phyloP scores from a whole-genome alignment of 2,329 filamentous ascomycete species.

The Pyrenophora graminea region DNA sequence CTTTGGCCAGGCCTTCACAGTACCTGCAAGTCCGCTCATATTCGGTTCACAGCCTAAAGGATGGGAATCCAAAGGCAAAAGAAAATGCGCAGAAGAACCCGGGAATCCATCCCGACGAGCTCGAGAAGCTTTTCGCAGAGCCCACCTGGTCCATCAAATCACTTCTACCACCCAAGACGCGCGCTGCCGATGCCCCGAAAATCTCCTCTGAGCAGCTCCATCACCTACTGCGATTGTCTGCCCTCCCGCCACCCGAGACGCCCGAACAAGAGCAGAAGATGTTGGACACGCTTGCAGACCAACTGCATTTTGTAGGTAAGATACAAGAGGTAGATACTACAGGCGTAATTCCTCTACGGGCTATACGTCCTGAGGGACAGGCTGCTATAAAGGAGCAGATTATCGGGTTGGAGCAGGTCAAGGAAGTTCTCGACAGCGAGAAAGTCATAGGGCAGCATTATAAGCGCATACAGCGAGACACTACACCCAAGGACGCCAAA shows the following conservation, averaged over 20 bases:
- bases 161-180: conserved; percentile 61
- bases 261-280: conserved; percentile 69
- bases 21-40: conserved; percentile 12
- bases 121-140: conserved; percentile 59
- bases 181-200: conserved; percentile 36
- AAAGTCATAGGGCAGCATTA: conserved; percentile 60
- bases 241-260: conserved; percentile 73
- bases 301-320: conserved; percentile 87
- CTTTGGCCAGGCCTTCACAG: conserved; percentile 1
- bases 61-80: neutral
- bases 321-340: conserved; percentile 79
- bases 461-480: conserved; percentile 55
- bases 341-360: conserved; percentile 72
- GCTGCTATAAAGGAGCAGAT: conserved; percentile 60
- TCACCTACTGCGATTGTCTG: conserved; percentile 87
- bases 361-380: conserved; percentile 78
- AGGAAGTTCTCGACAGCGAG: conserved; percentile 63
- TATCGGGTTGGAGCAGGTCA: conserved; percentile 62
- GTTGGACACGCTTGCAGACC: conserved; percentile 74
- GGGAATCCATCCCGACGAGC: conserved; percentile 31
- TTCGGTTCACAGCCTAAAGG: conserved; percentile 3
- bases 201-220: conserved; percentile 72
- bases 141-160: conserved; percentile 85
- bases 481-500: conserved; percentile 47
- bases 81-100: conserved; percentile 3